Evolutionary conservation across 2,329 filamentous ascomycete species (phyloP).

Genomic region (Pseudogymnoascus pannorum): DNA sequence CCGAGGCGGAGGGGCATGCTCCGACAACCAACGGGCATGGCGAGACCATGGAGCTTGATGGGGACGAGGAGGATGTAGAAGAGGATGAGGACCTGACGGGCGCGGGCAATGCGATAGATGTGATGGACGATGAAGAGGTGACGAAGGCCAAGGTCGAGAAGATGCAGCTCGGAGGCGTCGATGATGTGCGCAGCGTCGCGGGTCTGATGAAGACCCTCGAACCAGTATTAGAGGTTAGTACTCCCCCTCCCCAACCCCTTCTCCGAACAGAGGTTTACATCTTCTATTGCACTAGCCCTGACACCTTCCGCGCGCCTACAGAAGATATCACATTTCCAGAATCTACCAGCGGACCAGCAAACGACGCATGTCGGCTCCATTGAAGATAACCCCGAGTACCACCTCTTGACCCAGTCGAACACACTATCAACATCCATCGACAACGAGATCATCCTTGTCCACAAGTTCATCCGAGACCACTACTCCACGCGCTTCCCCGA

Average conservation of each 20-base stretch:
- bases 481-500: conserved; percentile 93
- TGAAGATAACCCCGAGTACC: conserved; percentile 88
- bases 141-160: conserved; percentile 74
- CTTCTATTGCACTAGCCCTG: conserved; percentile 55
- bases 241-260: conserved; percentile 18
- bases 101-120: conserved; percentile 38
- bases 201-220: conserved; percentile 74
- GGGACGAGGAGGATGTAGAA: conserved; percentile 50
- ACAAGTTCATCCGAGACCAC: conserved; percentile 94
- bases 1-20: conserved; percentile 32
- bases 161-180: conserved; percentile 66
- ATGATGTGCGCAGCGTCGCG: conserved; percentile 73
- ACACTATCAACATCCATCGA: conserved; percentile 87
- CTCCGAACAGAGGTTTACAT: conserved; percentile 52
- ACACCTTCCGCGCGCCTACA: conserved; percentile 51
- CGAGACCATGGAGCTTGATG: conserved; percentile 49
- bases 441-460: conserved; percentile 82
- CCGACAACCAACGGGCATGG: conserved; percentile 24
- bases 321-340: conserved; percentile 76
- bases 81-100: conserved; percentile 53
- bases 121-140: conserved; percentile 57
- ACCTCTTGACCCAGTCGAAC: conserved; percentile 81
- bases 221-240: conserved; percentile 73
- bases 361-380: conserved; percentile 69
- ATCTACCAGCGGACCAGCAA: conserved; percentile 56